phyloP scores from a whole-genome alignment of 139 green algal genomes.

The Chara braunii region DNA sequence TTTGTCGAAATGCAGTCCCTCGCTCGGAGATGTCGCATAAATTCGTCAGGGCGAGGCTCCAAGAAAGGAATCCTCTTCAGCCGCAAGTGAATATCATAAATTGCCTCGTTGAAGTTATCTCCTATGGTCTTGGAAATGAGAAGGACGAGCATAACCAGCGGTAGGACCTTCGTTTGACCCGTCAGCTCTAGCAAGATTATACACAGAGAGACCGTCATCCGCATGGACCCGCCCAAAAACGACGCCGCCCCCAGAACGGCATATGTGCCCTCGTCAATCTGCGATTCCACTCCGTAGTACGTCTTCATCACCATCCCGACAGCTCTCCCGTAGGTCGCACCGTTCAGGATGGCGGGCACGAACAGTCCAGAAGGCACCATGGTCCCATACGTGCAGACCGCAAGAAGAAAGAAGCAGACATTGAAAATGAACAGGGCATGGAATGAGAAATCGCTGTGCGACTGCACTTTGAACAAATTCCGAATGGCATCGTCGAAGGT shows the following conservation, averaged over 20 bases:
- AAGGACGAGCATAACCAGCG: slow-evolving; percentile 76
- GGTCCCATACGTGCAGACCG: slow-evolving; percentile 64
- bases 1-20: slow-evolving; percentile 1
- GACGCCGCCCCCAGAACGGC: slow-evolving; percentile 61
- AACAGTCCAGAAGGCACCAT: slow-evolving; percentile 67
- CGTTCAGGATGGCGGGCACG: slow-evolving; percentile 70
- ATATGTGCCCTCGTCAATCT: slow-evolving; percentile 57
- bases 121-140: slow-evolving; percentile 62
- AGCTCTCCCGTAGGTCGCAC: slow-evolving; percentile 67
- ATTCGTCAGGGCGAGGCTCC: slow-evolving; percentile 23
- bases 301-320: slow-evolving; percentile 64
- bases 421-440: slow-evolving; percentile 13
- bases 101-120: slow-evolving; percentile 37
- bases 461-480: slow-evolving; percentile 77
- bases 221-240: slow-evolving; percentile 68
- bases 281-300: slow-evolving; percentile 3
- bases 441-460: too few relatives aligned
- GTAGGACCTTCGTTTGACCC: slow-evolving; percentile 67
- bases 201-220: slow-evolving; percentile 63
- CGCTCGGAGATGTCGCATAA: slow-evolving; percentile 15
- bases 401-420: slow-evolving; percentile 57
- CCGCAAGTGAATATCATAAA: slow-evolving; percentile 34
- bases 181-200: slow-evolving; percentile 81
- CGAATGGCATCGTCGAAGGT: slow-evolving; percentile 74
- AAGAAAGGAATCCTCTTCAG: slow-evolving; percentile 39